Percentiles rank a stretch among this genome's conserved stretches.
These are phyloP conservation scores for Backusella liffmaniae DNA, from an alignment of 192 early-diverging fungal species.

Conservation along the genomic window DNA sequence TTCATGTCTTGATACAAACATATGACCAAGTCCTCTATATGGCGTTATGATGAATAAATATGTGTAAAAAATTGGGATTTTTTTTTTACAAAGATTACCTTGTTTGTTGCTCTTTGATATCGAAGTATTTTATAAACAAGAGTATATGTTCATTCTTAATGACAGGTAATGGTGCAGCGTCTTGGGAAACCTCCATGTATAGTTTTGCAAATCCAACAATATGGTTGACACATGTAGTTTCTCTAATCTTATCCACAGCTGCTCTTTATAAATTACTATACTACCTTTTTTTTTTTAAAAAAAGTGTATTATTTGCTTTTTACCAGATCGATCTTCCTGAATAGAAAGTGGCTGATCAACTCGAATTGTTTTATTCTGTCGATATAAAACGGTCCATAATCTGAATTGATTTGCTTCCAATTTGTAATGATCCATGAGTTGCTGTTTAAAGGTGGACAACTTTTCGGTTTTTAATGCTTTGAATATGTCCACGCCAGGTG, in stretches of 20 bases:
- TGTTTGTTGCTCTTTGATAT: conserved; percentile 57
- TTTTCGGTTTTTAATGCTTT: conserved; percentile 19
- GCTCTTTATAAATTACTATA: neutral
- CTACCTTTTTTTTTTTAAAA: neutral
- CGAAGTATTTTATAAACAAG: conserved; percentile 88
- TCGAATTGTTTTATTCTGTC: conserved; percentile 91
- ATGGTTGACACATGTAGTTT: conserved; percentile 12
- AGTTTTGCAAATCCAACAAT: conserved; percentile 25
- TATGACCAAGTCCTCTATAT: conserved; percentile 4
- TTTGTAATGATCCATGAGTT: conserved; percentile 16
- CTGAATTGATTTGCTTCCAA: conserved; percentile 56
- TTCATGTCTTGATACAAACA: conserved; percentile 1
- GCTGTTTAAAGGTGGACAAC: conserved; percentile 19
- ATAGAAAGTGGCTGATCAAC: conserved; percentile 68
- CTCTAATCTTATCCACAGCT: conserved; percentile 33
- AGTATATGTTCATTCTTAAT: conserved; percentile 42
- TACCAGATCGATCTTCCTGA: conserved; percentile 35
- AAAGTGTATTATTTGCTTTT: neutral
- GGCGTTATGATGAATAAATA: neutral
- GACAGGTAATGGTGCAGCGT: neutral
- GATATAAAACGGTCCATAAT: conserved; percentile 83
- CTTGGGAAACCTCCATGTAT: conserved; percentile 12
- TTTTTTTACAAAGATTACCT: conserved; percentile 36
- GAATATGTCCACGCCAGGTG: conserved; percentile 15
- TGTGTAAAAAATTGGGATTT: neutral